These are phyloP conservation scores for Fusarium sp. DNA, from an alignment of 2,329 filamentous ascomycete genomes.

Conservation along the genomic window DNA sequence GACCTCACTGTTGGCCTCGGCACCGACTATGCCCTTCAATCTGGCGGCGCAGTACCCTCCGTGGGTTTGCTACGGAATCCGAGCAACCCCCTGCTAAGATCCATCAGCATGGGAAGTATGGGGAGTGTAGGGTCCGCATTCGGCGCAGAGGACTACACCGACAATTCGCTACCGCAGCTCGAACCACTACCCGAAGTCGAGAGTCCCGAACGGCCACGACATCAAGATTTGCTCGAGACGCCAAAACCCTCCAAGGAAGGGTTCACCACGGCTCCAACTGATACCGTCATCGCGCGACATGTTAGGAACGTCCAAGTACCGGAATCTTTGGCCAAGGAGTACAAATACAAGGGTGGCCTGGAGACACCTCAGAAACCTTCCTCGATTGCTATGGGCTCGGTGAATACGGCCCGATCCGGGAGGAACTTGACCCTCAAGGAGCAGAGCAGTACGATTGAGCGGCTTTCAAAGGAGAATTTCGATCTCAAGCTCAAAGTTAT, in stretches of 20 bases:
- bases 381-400: constrained; percentile 57
- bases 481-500: constrained; percentile 97
- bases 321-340: constrained; percentile 86
- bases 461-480: constrained; percentile 97
- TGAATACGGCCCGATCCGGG: constrained; percentile 63
- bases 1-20: constrained; percentile 74
- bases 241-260: constrained; percentile 69
- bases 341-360: constrained; percentile 76
- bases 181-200: constrained; percentile 61
- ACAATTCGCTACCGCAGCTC: constrained; percentile 56
- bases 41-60: constrained; percentile 76
- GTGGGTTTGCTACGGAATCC: constrained; percentile 59
- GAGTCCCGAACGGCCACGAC: constrained; percentile 50
- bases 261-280: constrained; percentile 72
- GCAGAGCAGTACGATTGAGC: constrained; percentile 96
- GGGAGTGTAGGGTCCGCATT: constrained; percentile 81
- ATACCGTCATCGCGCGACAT: constrained; percentile 88
- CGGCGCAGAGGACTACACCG: constrained; percentile 68
- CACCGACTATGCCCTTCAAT: constrained; percentile 83
- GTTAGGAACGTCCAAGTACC: constrained; percentile 91
- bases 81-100: constrained; percentile 71
- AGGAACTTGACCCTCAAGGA: constrained; percentile 91
- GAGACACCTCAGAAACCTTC: constrained; percentile 65
- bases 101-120: constrained; percentile 88
- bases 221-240: constrained; percentile 68